Evolutionary conservation across 2,329 filamentous ascomycete species (phyloP).

Genomic region (Davidsoniella virescens): DNA sequence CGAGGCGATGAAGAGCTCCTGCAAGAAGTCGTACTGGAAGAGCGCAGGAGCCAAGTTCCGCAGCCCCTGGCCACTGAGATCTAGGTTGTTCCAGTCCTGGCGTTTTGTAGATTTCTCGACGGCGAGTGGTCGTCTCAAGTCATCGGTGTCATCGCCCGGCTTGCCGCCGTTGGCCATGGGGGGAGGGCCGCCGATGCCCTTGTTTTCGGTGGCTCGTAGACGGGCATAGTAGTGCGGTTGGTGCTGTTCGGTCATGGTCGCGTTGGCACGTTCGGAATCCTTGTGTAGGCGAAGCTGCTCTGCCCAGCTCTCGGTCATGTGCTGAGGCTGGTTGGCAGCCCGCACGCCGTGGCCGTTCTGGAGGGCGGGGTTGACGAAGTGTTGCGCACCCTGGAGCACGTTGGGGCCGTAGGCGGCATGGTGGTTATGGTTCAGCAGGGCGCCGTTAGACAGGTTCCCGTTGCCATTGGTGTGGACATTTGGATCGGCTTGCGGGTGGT

Average conservation of each 20-base stretch:
- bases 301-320: slow-evolving; percentile 59
- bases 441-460: slow-evolving; percentile 29
- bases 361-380: slow-evolving; percentile 19
- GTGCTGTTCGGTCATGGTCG: slow-evolving; percentile 51
- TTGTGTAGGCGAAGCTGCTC: slow-evolving; percentile 72
- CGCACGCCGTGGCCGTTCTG: slow-evolving; percentile 40
- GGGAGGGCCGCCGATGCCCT: slow-evolving; percentile 40
- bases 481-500: slow-evolving; percentile 44
- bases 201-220: slow-evolving; percentile 53
- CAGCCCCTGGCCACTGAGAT: slow-evolving; percentile 90
- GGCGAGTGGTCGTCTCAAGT: slow-evolving; percentile 46
- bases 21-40: slow-evolving; percentile 78
- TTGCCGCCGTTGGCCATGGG: slow-evolving; percentile 31
- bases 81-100: slow-evolving; percentile 83
- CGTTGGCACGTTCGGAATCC: slow-evolving; percentile 56
- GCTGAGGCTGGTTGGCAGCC: slow-evolving; percentile 33
- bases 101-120: slow-evolving; percentile 49
- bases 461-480: slow-evolving; percentile 34
- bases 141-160: slow-evolving; percentile 37
- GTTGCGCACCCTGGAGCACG: slow-evolving; percentile 8
- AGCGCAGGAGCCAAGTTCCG: slow-evolving; percentile 64
- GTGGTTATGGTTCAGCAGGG: slow-evolving; percentile 20
- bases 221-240: slow-evolving; percentile 57
- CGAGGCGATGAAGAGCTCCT: slow-evolving; percentile 82
- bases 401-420: slow-evolving; percentile 8